Base-by-base conservation (phyloP, 768 basidiomycete species). In the Amanita rimosa region DNA sequence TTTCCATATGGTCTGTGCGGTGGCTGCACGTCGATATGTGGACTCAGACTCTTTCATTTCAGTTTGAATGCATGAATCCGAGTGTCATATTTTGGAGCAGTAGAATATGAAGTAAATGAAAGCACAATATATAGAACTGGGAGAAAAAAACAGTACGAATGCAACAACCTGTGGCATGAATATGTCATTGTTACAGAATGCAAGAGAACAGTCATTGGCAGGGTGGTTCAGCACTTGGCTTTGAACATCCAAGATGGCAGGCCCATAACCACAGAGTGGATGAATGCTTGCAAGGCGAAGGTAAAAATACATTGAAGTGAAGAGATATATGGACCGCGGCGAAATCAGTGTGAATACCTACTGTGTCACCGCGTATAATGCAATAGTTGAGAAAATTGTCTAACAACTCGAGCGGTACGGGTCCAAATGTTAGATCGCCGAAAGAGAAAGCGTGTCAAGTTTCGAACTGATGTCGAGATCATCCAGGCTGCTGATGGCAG, bases 401-500 rank as follows among this genome's bases (percentile, higher is more conserved):
- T 24, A 35, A 37, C 26, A 14, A 17, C n/a, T 26, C 36, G 29
- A 36, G 27, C n/a, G 17, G 16, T 16, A 37, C 34, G 14, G n/a
- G 34, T n/a, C 19, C 26, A 27, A 33, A 24, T 19, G 4, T 38
- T 48, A 48, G 11, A 38, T n/a, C 11, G 39, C 26, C 31, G 47
- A 48, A 27, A 68, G 62, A 9, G 40, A 36, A 29, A 41, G 48
- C 19, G 43, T 6, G 17, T 35, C 33, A 19, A 48, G 36, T 9
- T 40, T 3, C 9, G 48, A 43, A 34, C 11, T 22, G 2, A 49
- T 10, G 13, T 35, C 48, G 26, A 49, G 48, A 36, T 49, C 48
- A 24, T 49, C 48, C 40, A 49, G 38, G 38, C 16, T 40, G 29
- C 27, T 22, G 17, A 40, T 34, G 9, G 14, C 9, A 6, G 33